Base-by-base conservation (phyloP, 352 stramenopile species). In the Phytopythium litorale region DNA sequence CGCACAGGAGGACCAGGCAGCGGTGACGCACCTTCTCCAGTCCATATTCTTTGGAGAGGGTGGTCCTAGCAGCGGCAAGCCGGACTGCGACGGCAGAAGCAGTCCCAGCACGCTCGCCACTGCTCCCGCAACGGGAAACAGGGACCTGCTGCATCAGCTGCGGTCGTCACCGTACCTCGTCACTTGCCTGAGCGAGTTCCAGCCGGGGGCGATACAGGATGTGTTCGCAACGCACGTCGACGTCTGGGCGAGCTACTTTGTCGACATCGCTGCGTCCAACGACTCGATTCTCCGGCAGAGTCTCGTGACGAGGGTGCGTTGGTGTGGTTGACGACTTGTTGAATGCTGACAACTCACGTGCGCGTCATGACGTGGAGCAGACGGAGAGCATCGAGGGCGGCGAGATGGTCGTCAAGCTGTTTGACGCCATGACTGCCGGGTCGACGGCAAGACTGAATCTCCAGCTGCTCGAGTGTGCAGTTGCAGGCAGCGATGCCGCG, bases 221-320 rank as follows among this genome's bases (percentile, higher is more conserved):
- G 68, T 92, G n/a, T 75, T 92, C 32, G 60, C 75, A 18, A 75
- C 70, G 4, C 79, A 92, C 56, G 51, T 89, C 8, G 79, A 87
- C 25, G 75, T 74, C 1, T 92, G 83, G 83, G 66, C 66, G 13
- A 73, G 81, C 28, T 92, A 81, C 56, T 88, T 92, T 48, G 72
- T 91, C 3, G 77, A 92, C 40, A 69, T 76, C 1, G 73, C 84
- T 16, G 59, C 74, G 13, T 74, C 73, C 0, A 77, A 85, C 56
- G 79, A 89, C n/a, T 50, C 52, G 37, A 70, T 92, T 33, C 60
- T 92, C 19, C 65, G 72, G 19, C 81, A 91, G 21, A 76, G 68
- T 25, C 43, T 92, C 15, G 50, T 76, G 75, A 4, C 68, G 71
- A 49, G 55, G 60, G 82, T 89, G 60, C 37, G 63, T 56, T 11